Percentiles rank a stretch among this genome's conserved stretches.
Evolutionary conservation across 2,329 filamentous ascomycete genomes (phyloP).

Genomic region (Xylariaceae sp.): DNA sequence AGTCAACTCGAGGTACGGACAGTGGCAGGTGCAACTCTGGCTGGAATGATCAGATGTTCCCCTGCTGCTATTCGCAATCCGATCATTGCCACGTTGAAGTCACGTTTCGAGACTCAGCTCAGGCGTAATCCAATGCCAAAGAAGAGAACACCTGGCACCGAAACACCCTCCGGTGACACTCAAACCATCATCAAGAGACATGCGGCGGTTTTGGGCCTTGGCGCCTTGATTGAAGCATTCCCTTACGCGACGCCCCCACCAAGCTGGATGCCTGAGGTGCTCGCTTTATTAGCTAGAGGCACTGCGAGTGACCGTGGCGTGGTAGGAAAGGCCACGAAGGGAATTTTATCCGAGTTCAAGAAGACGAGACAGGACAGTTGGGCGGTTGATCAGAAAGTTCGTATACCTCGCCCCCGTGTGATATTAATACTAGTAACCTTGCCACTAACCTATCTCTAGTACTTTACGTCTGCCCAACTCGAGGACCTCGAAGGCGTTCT

Average conservation of each 20-base stretch:
- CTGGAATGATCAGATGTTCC: slow-evolving; percentile 97
- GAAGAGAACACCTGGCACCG: slow-evolving; percentile 56
- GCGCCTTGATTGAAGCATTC: slow-evolving; percentile 89
- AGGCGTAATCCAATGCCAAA: slow-evolving; percentile 82
- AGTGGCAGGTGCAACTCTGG: slow-evolving; percentile 85
- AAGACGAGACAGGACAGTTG: slow-evolving; percentile 99
- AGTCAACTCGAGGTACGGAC: slow-evolving; percentile 88
- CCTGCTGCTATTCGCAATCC: slow-evolving; percentile 71
- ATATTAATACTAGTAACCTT: background rate
- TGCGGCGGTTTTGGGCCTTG: slow-evolving; percentile 85
- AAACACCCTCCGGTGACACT: slow-evolving; percentile 65
- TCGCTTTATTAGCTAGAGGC: slow-evolving; percentile 76
- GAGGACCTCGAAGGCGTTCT: slow-evolving; percentile 94
- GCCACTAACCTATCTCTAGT: slow-evolving; percentile 41
- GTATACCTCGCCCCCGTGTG: background rate
- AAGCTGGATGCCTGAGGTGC: slow-evolving; percentile 85
- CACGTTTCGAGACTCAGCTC: slow-evolving; percentile 74
- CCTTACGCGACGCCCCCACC: slow-evolving; percentile 93
- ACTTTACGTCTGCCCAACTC: slow-evolving; percentile 86
- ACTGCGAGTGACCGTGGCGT: slow-evolving; percentile 86
- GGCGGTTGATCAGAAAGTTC: slow-evolving; percentile 95
- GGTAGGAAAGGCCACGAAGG: slow-evolving; percentile 93
- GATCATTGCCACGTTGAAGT: slow-evolving; percentile 69
- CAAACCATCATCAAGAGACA: slow-evolving; percentile 77
- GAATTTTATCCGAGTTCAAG: slow-evolving; percentile 93